Base-by-base conservation (phyloP, 495 filamentous ascomycete genomes). In the Neurospora sp. region DNA sequence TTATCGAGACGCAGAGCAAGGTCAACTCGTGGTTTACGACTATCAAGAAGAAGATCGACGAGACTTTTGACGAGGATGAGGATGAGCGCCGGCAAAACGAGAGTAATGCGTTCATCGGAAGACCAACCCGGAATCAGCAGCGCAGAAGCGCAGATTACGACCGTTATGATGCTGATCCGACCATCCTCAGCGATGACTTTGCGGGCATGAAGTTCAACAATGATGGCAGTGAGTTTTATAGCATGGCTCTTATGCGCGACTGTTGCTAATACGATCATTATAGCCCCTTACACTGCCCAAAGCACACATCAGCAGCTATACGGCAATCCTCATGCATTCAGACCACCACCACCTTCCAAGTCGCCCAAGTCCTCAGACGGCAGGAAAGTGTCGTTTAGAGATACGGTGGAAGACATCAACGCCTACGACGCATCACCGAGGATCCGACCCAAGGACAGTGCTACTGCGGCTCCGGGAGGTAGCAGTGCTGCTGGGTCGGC, bases 151-250 rank as follows among this genome's bases (percentile, higher is more conserved):
- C 88, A 28, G 94, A 97, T 78, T 93, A 92, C 54, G 90, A 92
- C 74, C 92, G 93, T 48, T 99, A 99, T 78, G 96, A 99, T 81
- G 93, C 94, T n/a, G 96, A 99, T 79, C 96, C 94, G 34, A 88
- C 93, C 78, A 89, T 98, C 59, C 83, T 99, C 28, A 89, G 90
- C 70, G 96, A 97, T 78, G 94, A 98, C 74, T 98, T 99, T 81
- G 92, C 94, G 42, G 90, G 90, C 13, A 91, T 99, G 71, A 92
- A 96, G 77, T 84, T 99, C 75, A 89, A 90, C 73, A 90, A 92
- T 75, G 90, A 92, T 73, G 85, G 86, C 70, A 87, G 85, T 88
- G 91, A 87, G 91, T 93, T 48, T 15, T 59, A 62, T 5, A 31
- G 13, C 6, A 39, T 70, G 19, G 15, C 31, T 24, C 21, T 73